Evolutionary conservation across 257 asterid species (phyloP), one percentile per base, ranked within the genome.

Genomic region (Solanum lycopersicoides): DNA sequence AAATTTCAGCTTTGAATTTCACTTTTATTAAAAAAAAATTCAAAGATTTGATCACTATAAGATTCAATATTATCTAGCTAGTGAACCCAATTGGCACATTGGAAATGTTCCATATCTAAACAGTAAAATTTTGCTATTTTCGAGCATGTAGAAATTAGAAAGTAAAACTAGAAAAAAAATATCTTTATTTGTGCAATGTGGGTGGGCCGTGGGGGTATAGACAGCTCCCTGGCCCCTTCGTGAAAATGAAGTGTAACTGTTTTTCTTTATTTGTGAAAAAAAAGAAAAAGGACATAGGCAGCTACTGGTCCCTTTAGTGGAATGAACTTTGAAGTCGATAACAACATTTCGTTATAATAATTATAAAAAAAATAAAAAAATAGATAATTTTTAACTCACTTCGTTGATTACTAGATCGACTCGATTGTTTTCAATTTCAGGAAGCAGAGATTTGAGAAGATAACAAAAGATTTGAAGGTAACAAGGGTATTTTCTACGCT

Each of bases 391-490:
- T 53, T 4, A 15, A 53, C 8, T 16, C 4, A 56, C n/a, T 10
- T 60, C 23, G 6, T 53, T 53, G 6, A 53, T 53, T 16, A 53
- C 21, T 1, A 53, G 8, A 50, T 14, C 1, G 8, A 50, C 7
- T 50, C 21, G 1, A 53, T 63, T 2, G 30, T 71, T 76, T 9
- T 23, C 2, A n/a, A 80, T 47, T 16, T 15, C 75, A 97, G 99
- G 93, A 93, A 95, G 83, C 98, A 93, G 82, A 95, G 99, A 88
- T 97, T 97, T 53, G 99, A 96, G 2, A 97, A 90, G 90, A 90
- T 96, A 89, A 87, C 96, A 4, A 94, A 93, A 89, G 95, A 97
- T 63, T 85, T 94, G 65, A 96, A 97, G 87, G 96, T 96, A 92
- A 89, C 93, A 4, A 93, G 99, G 86, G 83, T 90, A 32, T 93